Base-by-base conservation (phyloP, 208 protist species). In the Wallacemonas sp. region DNA sequence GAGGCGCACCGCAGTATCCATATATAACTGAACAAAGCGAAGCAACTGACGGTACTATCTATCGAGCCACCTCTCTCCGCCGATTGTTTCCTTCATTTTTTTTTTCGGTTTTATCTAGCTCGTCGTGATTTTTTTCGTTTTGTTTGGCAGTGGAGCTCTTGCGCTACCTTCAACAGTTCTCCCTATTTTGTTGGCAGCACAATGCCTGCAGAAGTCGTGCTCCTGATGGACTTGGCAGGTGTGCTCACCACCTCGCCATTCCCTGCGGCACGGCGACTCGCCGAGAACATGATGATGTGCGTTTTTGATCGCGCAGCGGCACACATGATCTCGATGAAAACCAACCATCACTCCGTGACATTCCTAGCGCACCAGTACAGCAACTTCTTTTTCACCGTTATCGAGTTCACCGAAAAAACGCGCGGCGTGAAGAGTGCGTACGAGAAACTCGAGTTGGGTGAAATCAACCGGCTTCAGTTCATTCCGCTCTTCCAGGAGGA, bases 161-260 rank as follows among this genome's bases (percentile, higher is more conserved):
- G n/a, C n/a, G n/a, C n/a, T n/a, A n/a, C n/a, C n/a, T n/a, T n/a
- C n/a, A n/a, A n/a, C n/a, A n/a, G n/a, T n/a, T n/a, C n/a, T n/a
- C n/a, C n/a, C n/a, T n/a, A n/a, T n/a, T n/a, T n/a, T n/a, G n/a
- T n/a, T n/a, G n/a, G n/a, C n/a, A n/a, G n/a, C 38, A 39, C 26
- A 21, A 93, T 90, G 86, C 83, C 86, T 14, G 74, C 66, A 15
- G 82, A 92, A 64, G 83, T 93, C 24, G 80, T 93, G 51, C 61
- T 93, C 55, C 84, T 93, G 77, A 87, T 93, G 68, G 83, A 93
- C 68, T 24, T 88, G 49, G 79, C 69, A 30, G 82, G 86, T 3
- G 82, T 93, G 15, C 69, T 93, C 3, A 88, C 77, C 28, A 82
- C 83, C 1, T 86, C 79, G 15, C 81, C 82, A 26, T 89, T 88